Evolutionary conservation across 2,329 filamentous ascomycete species (phyloP).

Genomic region (Cladosporium colombiae): DNA sequence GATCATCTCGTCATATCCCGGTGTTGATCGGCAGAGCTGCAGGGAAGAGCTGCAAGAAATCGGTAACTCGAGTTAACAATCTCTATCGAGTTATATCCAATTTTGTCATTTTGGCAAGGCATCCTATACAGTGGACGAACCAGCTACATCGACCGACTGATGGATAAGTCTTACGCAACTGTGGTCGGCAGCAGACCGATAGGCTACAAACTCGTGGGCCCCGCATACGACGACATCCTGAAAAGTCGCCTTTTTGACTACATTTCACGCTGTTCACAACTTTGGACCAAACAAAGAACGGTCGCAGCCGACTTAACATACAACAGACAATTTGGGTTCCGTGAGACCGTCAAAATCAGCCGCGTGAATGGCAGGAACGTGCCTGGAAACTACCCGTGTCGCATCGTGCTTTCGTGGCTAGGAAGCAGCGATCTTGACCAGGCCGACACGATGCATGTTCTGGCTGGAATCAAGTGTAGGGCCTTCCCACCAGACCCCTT

Average conservation of each 20-base stretch:
- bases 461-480: not conserved
- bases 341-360: not conserved
- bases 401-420: not conserved
- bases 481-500: no score
- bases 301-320: not conserved
- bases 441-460: not conserved
- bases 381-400: not conserved
- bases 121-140: not conserved
- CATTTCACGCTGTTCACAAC: not conserved
- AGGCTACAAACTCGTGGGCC: not conserved
- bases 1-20: not conserved
- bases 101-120: not conserved
- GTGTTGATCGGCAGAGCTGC: not conserved
- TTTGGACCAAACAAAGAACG: not conserved
- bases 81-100: not conserved
- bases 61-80: rapidly evolving
- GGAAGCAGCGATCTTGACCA: not conserved
- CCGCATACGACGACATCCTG: not conserved
- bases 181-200: not conserved
- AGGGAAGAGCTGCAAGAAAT: not conserved
- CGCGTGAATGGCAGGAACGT: not conserved
- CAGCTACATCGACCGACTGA: not conserved
- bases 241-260: not conserved
- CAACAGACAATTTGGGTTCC: not conserved
- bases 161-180: not conserved